Percentiles rank a stretch among this genome's conserved stretches.
phyloP scores from a whole-genome alignment of 208 protist genomes.

The Polymyxa betae region DNA sequence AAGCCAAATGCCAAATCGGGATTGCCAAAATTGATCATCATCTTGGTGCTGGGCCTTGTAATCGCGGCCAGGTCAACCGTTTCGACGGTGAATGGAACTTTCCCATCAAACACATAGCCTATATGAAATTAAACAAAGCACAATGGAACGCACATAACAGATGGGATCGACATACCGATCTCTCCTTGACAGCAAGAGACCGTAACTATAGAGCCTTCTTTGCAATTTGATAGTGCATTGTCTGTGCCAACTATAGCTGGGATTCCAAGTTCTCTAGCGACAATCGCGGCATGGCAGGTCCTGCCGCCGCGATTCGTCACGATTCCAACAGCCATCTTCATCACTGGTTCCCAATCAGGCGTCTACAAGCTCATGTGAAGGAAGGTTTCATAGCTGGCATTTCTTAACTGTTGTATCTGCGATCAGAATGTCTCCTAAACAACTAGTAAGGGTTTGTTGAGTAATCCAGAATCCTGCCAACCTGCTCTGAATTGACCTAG shows the following conservation, averaged over 20 bases:
- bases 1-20: slow-evolving; percentile 35
- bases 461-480: not conserved
- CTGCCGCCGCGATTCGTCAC: slow-evolving; percentile 65
- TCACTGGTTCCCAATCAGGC: slow-evolving; percentile 67
- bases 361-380: not conserved
- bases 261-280: slow-evolving; percentile 67
- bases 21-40: slow-evolving; percentile 47
- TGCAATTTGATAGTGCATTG: slow-evolving; percentile 55
- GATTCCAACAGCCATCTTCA: slow-evolving; percentile 64
- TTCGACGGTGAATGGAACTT: not conserved
- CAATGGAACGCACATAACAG: not conserved
- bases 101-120: not conserved
- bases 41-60: not conserved
- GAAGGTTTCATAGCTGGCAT: not conserved
- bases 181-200: slow-evolving; percentile 42
- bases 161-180: slow-evolving; percentile 5
- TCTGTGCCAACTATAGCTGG: slow-evolving; percentile 65
- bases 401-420: slow-evolving; percentile 64
- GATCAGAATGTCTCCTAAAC: slow-evolving; percentile 56
- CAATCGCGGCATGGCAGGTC: slow-evolving; percentile 70
- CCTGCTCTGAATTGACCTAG: not conserved
- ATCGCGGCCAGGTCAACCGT: not conserved
- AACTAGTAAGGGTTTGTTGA: not conserved
- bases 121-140: not conserved
- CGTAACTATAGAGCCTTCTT: slow-evolving; percentile 52